Evolutionary conservation across 2,329 filamentous ascomycete genomes (phyloP), one percentile per base, ranked within the genome.

Genomic region (Paecilomyces sp.): DNA sequence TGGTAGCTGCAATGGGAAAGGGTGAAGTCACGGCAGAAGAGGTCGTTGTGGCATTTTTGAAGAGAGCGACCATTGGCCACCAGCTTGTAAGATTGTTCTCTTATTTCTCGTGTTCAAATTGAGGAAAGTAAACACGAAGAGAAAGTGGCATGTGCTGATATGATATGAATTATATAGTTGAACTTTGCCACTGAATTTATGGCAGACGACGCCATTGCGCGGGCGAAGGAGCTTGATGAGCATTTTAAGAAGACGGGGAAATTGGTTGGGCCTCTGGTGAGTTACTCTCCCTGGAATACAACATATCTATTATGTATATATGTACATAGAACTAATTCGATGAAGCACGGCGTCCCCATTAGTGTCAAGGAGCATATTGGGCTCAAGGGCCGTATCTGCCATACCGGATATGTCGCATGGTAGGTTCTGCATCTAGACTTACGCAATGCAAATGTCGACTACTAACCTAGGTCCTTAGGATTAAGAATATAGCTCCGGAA

Each of bases 351-450:
- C 0, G 69, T 86, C 5, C 83, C 83, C 0, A 79, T 86, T 57
- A 81, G 77, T 51, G 70, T 85, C 3, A 88, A 88, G 64, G 85
- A 88, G 57, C 83, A 85, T 13, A 84, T 88, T 67, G 80, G 84
- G 9, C 75, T 88, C 30, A 81, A 81, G 59, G 83, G 82, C 1
- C 71, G 64, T 25, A 72, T 68, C 1, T 72, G 69, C 58, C 72
- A 74, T 51, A 72, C 68, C 2, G 74, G 72, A 31, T 77, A 71
- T 54, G 70, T 72, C 2, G 69, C 72, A 30, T 76, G 68, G 72
- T 74, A 60, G 13, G 63, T 50, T 36, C 13, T 52, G 1, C 15
- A 34, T 7, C 1, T 11, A 41, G 56, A 61, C 30, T 64, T 33
- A 5, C 30, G 73, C 72, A 69, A 74, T 2, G 70, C 73, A 11